phyloP scores from a whole-genome alignment of 306 rosid species.

The Trifolium subterraneum region DNA sequence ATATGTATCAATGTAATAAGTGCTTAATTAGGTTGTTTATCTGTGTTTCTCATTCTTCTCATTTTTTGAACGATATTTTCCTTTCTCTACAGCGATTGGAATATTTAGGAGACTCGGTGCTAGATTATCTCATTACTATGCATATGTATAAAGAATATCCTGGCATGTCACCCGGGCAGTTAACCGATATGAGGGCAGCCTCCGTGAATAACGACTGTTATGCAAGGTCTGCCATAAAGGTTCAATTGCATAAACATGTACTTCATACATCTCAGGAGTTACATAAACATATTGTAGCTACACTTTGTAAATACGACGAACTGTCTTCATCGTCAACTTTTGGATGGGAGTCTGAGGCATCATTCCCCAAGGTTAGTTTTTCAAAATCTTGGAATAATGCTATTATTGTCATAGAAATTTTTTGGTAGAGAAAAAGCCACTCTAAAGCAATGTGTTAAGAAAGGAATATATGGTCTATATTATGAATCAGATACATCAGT shows the following conservation, averaged over 20 bases:
- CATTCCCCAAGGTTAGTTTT: constrained; percentile 76
- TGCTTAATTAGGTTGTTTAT: neutral
- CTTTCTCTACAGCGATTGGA: constrained; percentile 66
- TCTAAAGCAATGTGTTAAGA: too few relatives aligned
- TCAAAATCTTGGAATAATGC: constrained; percentile 1
- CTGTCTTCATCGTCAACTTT: constrained; percentile 50
- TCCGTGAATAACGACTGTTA: constrained; percentile 79
- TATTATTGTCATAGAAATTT: constrained; percentile 4
- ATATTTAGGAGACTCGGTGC: constrained; percentile 77
- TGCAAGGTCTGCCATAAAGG: constrained; percentile 67
- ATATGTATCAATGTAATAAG: neutral
- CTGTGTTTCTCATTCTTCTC: neutral
- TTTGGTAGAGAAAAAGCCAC: neutral
- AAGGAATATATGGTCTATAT: too few relatives aligned
- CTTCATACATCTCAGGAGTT: constrained; percentile 64
- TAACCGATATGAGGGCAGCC: constrained; percentile 85
- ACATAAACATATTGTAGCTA: constrained; percentile 53
- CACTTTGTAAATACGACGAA: constrained; percentile 44
- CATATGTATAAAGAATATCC: constrained; percentile 66
- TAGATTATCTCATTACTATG: constrained; percentile 73
- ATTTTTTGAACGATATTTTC: constrained; percentile 22
- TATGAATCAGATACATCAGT: too few relatives aligned
- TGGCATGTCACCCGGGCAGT: constrained; percentile 64
- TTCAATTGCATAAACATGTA: constrained; percentile 64
- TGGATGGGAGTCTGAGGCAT: constrained; percentile 73